A percentile compares a stretch with the other conserved stretches of the same genome.
Conservation (phyloP, 768 basidiomycete genomes). For the Hysterangium stoloniferum region DNA sequence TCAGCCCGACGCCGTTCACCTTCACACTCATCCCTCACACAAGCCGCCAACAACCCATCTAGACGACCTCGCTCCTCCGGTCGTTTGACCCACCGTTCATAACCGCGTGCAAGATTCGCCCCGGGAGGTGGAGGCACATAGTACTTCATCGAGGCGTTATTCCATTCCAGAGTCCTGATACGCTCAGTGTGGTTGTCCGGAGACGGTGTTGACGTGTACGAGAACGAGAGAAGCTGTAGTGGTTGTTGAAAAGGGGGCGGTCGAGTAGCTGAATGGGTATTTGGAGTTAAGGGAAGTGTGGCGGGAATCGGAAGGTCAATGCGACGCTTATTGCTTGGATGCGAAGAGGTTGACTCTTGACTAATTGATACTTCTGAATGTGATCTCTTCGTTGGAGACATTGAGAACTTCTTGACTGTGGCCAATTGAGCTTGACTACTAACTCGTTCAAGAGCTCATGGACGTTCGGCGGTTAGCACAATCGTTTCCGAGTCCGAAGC, state of each 20-base stretch:
- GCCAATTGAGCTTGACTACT: background rate
- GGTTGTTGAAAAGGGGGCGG: constrained; percentile 59
- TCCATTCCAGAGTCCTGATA: constrained; percentile 50
- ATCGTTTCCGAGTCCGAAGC: too few species aligned
- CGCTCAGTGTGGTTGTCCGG: background rate
- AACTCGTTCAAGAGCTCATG: background rate
- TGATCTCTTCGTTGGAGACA: background rate
- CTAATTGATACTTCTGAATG: background rate
- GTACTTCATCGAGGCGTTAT: constrained; percentile 62
- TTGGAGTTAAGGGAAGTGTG: background rate
- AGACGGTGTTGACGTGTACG: constrained; percentile 40
- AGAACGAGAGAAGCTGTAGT: constrained; percentile 60
- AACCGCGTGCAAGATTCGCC: constrained; percentile 63
- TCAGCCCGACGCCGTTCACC: constrained; percentile 24
- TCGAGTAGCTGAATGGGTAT: background rate
- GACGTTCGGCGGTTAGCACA: too few species aligned
- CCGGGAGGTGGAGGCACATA: constrained; percentile 58
- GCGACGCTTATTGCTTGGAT: background rate
- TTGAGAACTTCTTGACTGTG: background rate
- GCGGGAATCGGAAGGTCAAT: background rate
- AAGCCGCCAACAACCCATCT: constrained; percentile 58
- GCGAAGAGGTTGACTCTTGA: background rate
- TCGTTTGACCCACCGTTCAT: constrained; percentile 62
- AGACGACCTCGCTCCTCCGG: constrained; percentile 61
- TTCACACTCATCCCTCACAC: constrained; percentile 34